Percentiles rank a stretch among this genome's conserved stretches.
Conservation (phyloP, 257 asterid genomes). For the Plantago elongata region DNA sequence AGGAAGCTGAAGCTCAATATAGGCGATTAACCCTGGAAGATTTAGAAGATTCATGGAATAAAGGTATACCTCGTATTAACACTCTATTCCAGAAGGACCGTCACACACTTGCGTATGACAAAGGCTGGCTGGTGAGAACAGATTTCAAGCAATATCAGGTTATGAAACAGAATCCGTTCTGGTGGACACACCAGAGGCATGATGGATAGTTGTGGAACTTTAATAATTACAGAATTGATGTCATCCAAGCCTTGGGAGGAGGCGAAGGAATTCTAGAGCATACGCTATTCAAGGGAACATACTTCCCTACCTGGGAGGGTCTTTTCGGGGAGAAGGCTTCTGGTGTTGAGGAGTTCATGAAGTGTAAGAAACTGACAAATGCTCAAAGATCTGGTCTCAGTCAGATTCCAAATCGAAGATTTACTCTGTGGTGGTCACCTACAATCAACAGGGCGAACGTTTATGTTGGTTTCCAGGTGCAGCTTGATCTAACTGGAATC, state of each 20-base stretch:
- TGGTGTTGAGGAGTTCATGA: slow-evolving; percentile 98
- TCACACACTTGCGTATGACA: slow-evolving; percentile 98
- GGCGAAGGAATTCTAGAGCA: slow-evolving; percentile 99
- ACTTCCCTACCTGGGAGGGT: slow-evolving; percentile 99
- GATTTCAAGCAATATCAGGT: slow-evolving; percentile 99
- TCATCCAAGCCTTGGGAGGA: slow-evolving; percentile 97
- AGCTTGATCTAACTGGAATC: slow-evolving; percentile 96
- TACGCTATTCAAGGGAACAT: slow-evolving; percentile 91
- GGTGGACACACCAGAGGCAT: slow-evolving; percentile 99
- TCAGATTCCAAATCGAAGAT: slow-evolving; percentile 93
- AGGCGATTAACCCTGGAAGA: slow-evolving; percentile 95
- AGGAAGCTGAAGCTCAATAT: slow-evolving; percentile 97
- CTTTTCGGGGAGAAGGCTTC: slow-evolving; percentile 99
- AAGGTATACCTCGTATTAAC: slow-evolving; percentile 98
- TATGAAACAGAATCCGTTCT: slow-evolving; percentile 95
- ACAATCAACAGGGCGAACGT: slow-evolving; percentile 95
- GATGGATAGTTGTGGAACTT: slow-evolving; percentile 98
- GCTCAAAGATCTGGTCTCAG: slow-evolving; percentile 98
- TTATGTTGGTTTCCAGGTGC: slow-evolving; percentile 98
- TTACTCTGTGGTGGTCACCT: slow-evolving; percentile 99
- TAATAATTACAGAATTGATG: slow-evolving; percentile 99
- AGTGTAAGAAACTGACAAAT: slow-evolving; percentile 89
- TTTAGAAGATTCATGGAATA: slow-evolving; percentile 99
- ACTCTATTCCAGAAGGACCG: slow-evolving; percentile 98
- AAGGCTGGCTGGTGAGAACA: slow-evolving; percentile 99